Conservation (phyloP, 2,329 filamentous ascomycete species). For the Penicillium sp. region DNA sequence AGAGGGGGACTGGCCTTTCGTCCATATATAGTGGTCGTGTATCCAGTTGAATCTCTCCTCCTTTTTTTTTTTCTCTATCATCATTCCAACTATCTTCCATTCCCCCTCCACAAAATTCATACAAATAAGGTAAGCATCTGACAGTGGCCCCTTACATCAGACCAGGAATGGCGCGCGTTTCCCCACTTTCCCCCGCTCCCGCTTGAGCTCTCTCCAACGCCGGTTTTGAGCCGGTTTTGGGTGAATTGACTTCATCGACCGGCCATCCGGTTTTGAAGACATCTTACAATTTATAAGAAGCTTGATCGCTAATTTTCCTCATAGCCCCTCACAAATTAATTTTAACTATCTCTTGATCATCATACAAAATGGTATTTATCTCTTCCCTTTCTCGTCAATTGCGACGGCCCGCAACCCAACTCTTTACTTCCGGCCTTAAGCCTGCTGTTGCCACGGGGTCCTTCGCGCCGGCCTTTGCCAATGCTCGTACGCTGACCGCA, state of each 20-base stretch:
- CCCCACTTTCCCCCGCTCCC: slow-evolving; percentile 12
- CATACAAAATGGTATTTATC: slow-evolving; percentile 61
- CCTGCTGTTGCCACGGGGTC: slow-evolving; percentile 21
- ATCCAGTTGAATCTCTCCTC: neutral
- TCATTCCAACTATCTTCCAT: slow-evolving; percentile 1
- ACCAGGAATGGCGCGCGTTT: slow-evolving; percentile 6
- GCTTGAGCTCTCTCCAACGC: slow-evolving; percentile 13
- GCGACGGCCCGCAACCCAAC: slow-evolving; percentile 54
- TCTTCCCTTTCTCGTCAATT: slow-evolving; percentile 58
- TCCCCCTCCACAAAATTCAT: neutral
- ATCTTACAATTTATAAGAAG: slow-evolving; percentile 5
- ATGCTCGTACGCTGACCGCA: slow-evolving; percentile 62
- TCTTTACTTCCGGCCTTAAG: slow-evolving; percentile 45
- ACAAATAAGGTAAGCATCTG: slow-evolving; percentile 5
- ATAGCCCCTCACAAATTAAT: neutral
- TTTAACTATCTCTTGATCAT: slow-evolving; percentile 8
- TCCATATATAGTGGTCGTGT: slow-evolving; percentile 9
- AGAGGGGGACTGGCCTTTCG: neutral
- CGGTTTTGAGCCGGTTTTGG: neutral
- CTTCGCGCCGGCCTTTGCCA: slow-evolving; percentile 41
- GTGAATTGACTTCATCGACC: slow-evolving; percentile 9
- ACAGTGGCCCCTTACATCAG: neutral
- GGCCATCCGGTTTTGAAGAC: slow-evolving; percentile 3
- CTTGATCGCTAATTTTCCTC: slow-evolving; percentile 3
- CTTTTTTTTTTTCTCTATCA: neutral